A percentile compares a stretch with the other conserved stretches of the same genome.
Evolutionary conservation across 2,329 filamentous ascomycete genomes (phyloP).

Genomic region (Fusarium sp.): DNA sequence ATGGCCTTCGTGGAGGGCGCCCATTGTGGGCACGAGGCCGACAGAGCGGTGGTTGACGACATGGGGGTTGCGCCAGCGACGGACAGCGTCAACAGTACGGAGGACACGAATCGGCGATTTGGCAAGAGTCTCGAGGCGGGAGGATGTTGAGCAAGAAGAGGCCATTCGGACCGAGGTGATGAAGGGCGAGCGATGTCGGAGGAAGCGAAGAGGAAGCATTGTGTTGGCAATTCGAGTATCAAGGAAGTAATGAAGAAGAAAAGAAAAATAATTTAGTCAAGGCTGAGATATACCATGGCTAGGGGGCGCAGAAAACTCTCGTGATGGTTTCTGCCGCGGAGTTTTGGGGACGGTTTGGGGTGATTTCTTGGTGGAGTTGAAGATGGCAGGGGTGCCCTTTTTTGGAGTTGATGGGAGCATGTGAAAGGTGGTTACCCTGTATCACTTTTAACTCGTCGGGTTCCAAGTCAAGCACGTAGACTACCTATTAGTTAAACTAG

Average conservation of each 20-base stretch:
- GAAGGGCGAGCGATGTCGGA: constrained; percentile 36
- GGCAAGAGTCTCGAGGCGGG: constrained; percentile 63
- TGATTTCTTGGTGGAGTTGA: constrained; percentile 29
- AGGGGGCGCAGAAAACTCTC: constrained; percentile 43
- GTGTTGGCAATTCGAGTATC: background rate
- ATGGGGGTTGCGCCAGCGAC: constrained; percentile 76
- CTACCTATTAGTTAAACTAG: too few relatives aligned
- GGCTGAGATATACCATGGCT: constrained; percentile 44
- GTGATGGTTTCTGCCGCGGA: constrained; percentile 65
- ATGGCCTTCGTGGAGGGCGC: constrained; percentile 93
- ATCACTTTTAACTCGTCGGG: background rate
- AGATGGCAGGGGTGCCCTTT: constrained; percentile 29
- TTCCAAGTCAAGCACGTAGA: too few relatives aligned
- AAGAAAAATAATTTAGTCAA: constrained; percentile 15
- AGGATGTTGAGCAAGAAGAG: constrained; percentile 39
- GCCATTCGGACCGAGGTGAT: constrained; percentile 41
- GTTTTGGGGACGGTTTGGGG: constrained; percentile 57
- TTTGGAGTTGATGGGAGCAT: constrained; percentile 36
- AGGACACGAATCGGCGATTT: constrained; percentile 76
- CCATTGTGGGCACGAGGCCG: constrained; percentile 96
- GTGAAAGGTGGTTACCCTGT: constrained; percentile 29
- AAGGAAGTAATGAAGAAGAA: background rate
- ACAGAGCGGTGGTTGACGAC: constrained; percentile 77
- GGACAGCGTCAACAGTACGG: constrained; percentile 79
- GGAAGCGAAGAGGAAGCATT: constrained; percentile 38